Base-by-base conservation (phyloP, 768 basidiomycete species). In the Rossbeevera mucosa region DNA sequence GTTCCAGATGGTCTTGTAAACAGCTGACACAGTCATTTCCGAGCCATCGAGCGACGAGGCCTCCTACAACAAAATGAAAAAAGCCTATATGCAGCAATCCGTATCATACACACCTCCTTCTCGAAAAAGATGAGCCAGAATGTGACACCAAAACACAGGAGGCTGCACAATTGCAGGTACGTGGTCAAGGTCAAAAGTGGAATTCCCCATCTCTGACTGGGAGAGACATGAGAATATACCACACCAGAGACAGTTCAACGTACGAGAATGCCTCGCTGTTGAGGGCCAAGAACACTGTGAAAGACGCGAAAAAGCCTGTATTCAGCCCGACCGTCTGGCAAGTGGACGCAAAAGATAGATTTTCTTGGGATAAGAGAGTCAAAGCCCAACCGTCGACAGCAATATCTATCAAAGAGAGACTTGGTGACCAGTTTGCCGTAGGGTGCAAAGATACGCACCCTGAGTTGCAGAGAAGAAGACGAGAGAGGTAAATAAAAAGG, bases 261-360 rank as follows among this genome's bases (percentile, higher is more conserved):
- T 62, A 91, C 88, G 84, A 81, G 64, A 99, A 99, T 22, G 88
- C 85, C 61, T 92, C 86, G 58, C 91, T 94, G 66, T 97, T 99
- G 66, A 99, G 83, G 0, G 96, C 96, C 38, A 99, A 79, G 66
- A 98, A 98, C 6, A 98, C 93, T 7, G 96, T 99, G 66, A 96
- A 98, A 2, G 92, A 94, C 26, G 94, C 80, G 64, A 98, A 94
- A 70, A 86, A 97, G 5, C 96, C 96, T 1, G 91, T 89, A 61
- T 95, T 97, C 22, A 99, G 77, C 12, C 96, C 96, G 54, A 98
- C 91, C 1, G 96, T 98, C 69, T 99, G 96, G 52, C 95, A 97
- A 7, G 94, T 98, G 16, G 94, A 96, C 3, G 96, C 96, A 64
- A 94, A 99, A 16, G 94, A 92, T 31, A 98, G 72, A 64, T 94